Evolutionary conservation across 352 stramenopile genomes (phyloP).

Genomic region (Globisporangium acanthophoron): DNA sequence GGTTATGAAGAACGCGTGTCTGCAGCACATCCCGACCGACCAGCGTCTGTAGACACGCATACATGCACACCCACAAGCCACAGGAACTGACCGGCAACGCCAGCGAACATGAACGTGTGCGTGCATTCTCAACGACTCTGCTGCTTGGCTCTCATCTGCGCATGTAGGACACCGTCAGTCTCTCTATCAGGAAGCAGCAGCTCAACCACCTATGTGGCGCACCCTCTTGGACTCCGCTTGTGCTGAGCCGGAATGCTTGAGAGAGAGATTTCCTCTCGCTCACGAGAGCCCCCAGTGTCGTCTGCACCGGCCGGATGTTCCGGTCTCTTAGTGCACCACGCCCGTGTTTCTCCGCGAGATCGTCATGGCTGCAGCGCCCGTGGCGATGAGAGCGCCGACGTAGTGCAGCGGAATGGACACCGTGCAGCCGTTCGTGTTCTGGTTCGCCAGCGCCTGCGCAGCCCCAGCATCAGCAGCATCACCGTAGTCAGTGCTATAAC

Average conservation of each 20-base stretch:
- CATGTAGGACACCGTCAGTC: too few species aligned
- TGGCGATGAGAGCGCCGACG: slow-evolving; percentile 44
- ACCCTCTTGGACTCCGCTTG: too few species aligned
- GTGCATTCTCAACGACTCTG: neutral
- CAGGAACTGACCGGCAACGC: too few species aligned
- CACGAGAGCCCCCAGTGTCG: too few species aligned
- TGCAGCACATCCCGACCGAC: slow-evolving; percentile 43
- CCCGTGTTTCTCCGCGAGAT: slow-evolving; percentile 35
- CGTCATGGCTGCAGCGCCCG: slow-evolving; percentile 31
- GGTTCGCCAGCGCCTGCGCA: slow-evolving; percentile 57
- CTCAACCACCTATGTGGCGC: too few species aligned
- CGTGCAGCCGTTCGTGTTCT: slow-evolving; percentile 70
- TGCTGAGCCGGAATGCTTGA: too few species aligned
- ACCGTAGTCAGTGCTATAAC: too few species aligned
- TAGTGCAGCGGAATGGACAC: slow-evolving; percentile 77
- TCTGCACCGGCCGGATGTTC: neutral
- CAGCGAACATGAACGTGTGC: neutral
- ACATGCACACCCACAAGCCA: neutral
- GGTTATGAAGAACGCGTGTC: slow-evolving; percentile 53
- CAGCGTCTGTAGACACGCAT: slow-evolving; percentile 31
- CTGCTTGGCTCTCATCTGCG: neutral
- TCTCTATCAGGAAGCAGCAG: too few species aligned
- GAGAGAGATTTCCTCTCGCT: too few species aligned
- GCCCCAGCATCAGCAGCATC: too few species aligned
- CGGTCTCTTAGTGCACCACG: slow-evolving; percentile 1